A percentile compares a stretch with the other conserved stretches of the same genome.
Conservation (phyloP, 2,329 filamentous ascomycete genomes). For the Sporothrix globosa region DNA sequence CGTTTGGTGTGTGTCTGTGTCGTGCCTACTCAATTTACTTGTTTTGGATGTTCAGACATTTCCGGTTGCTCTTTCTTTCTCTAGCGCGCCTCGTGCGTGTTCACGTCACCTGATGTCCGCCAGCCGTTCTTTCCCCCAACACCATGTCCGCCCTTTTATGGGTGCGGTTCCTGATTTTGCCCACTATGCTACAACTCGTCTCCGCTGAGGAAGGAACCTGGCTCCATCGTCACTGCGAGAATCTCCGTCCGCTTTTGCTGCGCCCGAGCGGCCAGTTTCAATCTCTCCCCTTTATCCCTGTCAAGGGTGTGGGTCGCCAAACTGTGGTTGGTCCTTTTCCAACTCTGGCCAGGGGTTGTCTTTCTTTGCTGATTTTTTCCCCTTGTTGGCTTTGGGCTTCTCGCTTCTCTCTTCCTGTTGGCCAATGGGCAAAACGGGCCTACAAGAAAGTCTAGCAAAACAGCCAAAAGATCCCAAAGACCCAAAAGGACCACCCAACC, state of each 20-base stretch:
- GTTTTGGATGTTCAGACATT: conserved; percentile 10
- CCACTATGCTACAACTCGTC: neutral
- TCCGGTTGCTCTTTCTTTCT: conserved; percentile 7
- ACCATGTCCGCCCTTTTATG: conserved; percentile 4
- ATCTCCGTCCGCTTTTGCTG: conserved; percentile 21
- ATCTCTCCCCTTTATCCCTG: conserved; percentile 12
- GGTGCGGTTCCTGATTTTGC: neutral
- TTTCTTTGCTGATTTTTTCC: conserved; percentile 16
- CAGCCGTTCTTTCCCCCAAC: conserved; percentile 20
- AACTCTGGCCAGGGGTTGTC: conserved; percentile 25
- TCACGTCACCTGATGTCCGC: conserved; percentile 18
- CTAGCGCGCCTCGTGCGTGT: conserved; percentile 10
- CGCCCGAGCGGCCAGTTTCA: conserved; percentile 27
- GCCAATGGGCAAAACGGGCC: conserved; percentile 12
- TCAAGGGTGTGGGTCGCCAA: conserved; percentile 12
- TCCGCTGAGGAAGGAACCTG: conserved; percentile 21
- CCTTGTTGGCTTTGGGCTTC: neutral
- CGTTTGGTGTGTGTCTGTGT: neutral
- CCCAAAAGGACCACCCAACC: neutral
- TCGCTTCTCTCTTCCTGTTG: conserved; percentile 19
- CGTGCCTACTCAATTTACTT: conserved; percentile 7
- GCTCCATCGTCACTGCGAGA: conserved; percentile 1
- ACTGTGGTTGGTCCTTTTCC: conserved; percentile 23
- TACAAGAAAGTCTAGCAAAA: neutral
- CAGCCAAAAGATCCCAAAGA: neutral